These are phyloP conservation scores for Trichoderma gracile DNA, from an alignment of 2,329 filamentous ascomycete species.

Conservation along the genomic window DNA sequence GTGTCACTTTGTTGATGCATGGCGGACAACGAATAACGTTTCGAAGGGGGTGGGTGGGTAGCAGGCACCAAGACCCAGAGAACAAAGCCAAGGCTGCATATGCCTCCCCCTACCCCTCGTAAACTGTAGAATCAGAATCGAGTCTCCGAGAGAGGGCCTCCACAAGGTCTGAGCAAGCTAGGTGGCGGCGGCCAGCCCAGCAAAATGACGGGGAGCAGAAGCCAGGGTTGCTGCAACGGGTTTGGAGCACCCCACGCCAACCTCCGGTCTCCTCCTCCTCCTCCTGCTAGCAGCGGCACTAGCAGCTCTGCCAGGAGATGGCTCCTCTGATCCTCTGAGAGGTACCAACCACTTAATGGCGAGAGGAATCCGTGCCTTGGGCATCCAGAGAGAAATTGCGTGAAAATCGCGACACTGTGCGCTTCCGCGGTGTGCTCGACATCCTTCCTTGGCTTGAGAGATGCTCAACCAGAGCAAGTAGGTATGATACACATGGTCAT, in stretches of 20 bases:
- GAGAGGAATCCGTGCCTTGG: background rate
- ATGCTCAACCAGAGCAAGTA: slow-evolving; percentile 7
- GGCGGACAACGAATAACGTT: slow-evolving; percentile 14
- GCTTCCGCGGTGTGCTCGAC: background rate
- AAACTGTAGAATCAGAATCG: slow-evolving; percentile 24
- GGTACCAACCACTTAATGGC: background rate
- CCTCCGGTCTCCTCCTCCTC: slow-evolving; percentile 11
- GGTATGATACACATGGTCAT: background rate
- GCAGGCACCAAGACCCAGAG: slow-evolving; percentile 14
- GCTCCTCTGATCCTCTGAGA: slow-evolving; percentile 17
- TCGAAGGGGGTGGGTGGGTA: slow-evolving; percentile 11
- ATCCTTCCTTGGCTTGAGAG: background rate
- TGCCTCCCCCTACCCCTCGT: slow-evolving; percentile 5
- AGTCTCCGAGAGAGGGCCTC: slow-evolving; percentile 23
- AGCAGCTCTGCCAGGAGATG: slow-evolving; percentile 19
- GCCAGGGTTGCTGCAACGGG: slow-evolving; percentile 25
- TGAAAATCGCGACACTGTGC: background rate
- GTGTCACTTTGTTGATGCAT: slow-evolving; percentile 23
- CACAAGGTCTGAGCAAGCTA: slow-evolving; percentile 20
- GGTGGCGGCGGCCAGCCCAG: slow-evolving; percentile 24
- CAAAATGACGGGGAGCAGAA: slow-evolving; percentile 24
- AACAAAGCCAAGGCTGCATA: slow-evolving; percentile 19
- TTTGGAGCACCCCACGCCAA: slow-evolving; percentile 26
- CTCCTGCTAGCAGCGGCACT: background rate
- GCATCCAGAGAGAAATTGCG: too few relatives aligned